Evolutionary conservation across 768 basidiomycete genomes (phyloP).

Genomic region (Boletus tylopilopsis): DNA sequence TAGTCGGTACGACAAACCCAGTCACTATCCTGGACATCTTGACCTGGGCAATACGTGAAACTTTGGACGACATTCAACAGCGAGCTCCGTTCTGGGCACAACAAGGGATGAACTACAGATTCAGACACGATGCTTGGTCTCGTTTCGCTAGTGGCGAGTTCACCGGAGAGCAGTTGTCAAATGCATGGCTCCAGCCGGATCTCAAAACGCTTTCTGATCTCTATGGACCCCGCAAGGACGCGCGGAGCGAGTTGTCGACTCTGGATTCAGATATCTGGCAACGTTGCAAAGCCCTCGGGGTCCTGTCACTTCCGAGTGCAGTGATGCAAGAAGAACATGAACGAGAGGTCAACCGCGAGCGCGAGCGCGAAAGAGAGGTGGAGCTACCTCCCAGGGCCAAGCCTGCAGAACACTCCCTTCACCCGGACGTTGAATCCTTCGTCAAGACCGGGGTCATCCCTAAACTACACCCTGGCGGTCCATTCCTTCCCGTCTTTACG

Average conservation of each 20-base stretch:
- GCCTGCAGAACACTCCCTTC: slow-evolving; percentile 14
- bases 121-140: slow-evolving; percentile 5
- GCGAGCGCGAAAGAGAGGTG: slow-evolving; percentile 20
- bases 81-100: too few species aligned
- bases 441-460: slow-evolving; percentile 28
- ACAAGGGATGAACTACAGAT: slow-evolving; percentile 1
- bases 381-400: slow-evolving; percentile 31
- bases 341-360: too few species aligned
- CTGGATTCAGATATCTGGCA: neutral
- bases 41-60: too few species aligned
- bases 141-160: neutral
- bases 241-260: neutral
- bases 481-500: slow-evolving; percentile 19
- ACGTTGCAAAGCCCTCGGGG: slow-evolving; percentile 3
- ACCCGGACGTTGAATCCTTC: slow-evolving; percentile 27
- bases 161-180: neutral
- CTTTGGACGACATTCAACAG: too few species aligned
- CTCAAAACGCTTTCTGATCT: slow-evolving; percentile 33
- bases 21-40: neutral
- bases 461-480: slow-evolving; percentile 6
- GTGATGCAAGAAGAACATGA: slow-evolving; percentile 39
- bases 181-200: slow-evolving; percentile 36
- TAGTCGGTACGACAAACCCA: neutral
- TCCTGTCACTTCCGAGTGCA: slow-evolving; percentile 10
- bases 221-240: slow-evolving; percentile 27